A percentile compares a stretch with the other conserved stretches of the same genome.
Evolutionary conservation across 345 rosid species (phyloP).

Genomic region (Bruguiera parviflora): DNA sequence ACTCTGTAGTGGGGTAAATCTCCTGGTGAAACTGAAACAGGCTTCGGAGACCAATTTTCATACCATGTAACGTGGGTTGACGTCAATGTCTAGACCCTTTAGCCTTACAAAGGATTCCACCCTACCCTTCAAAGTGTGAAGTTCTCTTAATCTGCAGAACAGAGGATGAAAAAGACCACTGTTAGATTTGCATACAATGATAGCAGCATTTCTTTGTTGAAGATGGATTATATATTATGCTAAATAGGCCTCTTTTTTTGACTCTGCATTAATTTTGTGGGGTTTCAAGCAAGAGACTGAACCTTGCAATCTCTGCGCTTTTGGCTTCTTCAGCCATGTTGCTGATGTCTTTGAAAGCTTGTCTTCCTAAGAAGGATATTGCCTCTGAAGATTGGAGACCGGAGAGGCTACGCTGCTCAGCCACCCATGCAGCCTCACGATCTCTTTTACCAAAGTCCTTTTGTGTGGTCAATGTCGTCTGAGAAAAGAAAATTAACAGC

Average conservation of each 20-base stretch:
- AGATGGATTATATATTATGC: too few species aligned
- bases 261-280: too few species aligned
- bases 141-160: slow-evolving; percentile 48
- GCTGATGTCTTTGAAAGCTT: slow-evolving; percentile 41
- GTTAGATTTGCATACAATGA: neutral
- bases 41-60: slow-evolving; percentile 12
- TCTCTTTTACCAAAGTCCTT: slow-evolving; percentile 59
- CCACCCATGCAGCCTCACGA: slow-evolving; percentile 60
- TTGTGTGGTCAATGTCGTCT: slow-evolving; percentile 57
- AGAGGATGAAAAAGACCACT: neutral
- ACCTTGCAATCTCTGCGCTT: slow-evolving; percentile 65
- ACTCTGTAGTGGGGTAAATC: neutral
- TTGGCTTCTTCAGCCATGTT: slow-evolving; percentile 63
- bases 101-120: slow-evolving; percentile 60
- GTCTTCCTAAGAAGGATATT: slow-evolving; percentile 38
- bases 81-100: slow-evolving; percentile 54
- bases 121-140: slow-evolving; percentile 60
- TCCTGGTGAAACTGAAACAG: neutral
- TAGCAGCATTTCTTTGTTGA: too few species aligned
- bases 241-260: too few species aligned
- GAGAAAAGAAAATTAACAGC: neutral
- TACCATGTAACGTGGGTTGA: slow-evolving; percentile 55
- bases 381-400: slow-evolving; percentile 43
- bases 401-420: slow-evolving; percentile 55
- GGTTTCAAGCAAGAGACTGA: neutral